Evolutionary conservation across 768 basidiomycete species (phyloP), one percentile per base, ranked within the genome.

Genomic region (Heimioporus sp.): DNA sequence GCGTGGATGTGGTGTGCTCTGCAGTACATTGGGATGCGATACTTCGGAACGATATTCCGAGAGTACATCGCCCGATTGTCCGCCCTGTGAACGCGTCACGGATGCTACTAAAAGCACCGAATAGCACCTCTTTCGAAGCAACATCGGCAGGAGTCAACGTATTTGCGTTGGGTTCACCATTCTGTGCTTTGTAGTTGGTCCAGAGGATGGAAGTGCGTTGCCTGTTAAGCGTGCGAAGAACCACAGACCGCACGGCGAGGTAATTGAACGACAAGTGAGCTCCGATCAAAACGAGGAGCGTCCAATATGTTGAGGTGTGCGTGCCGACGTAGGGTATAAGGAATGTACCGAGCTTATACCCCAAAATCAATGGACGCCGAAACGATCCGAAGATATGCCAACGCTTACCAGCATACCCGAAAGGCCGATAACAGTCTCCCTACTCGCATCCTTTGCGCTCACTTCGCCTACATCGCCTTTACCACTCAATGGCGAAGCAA

Each of bases 401-500:
- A 19, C n/a, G 6, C 81, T 61, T 50, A 86, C 86, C 64, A 87
- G 60, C 79, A 86, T 83, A 17, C 86, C 86, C 1, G 82, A 59
- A 30, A 88, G 76, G 2, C 81, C 82, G 3, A 89, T 68, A 0
- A 87, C 80, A 0, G 86, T 88, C 66, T 87, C 85, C 54, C 84
- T 83, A 64, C 85, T 87, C 0, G 81, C 76, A 53, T 85, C 85
- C 61, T 89, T 89, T 1, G 85, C 86, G 51, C 81, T 86, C 38
- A 87, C 69, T 57, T 88, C 86, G 1, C 86, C 85, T 12, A 87
- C 72, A 56, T 88, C 86, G 5, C 85, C 85, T 38, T 73, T 73
- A 0, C 78, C 77, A 10, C 53, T 62, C 13, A 72, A 46, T 2
- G 82, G 77, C 5, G 76, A 78, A 1, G 84, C 79, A 57, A 87